Conservation (phyloP, 768 basidiomycete genomes). For the Mycena epipterygia region DNA sequence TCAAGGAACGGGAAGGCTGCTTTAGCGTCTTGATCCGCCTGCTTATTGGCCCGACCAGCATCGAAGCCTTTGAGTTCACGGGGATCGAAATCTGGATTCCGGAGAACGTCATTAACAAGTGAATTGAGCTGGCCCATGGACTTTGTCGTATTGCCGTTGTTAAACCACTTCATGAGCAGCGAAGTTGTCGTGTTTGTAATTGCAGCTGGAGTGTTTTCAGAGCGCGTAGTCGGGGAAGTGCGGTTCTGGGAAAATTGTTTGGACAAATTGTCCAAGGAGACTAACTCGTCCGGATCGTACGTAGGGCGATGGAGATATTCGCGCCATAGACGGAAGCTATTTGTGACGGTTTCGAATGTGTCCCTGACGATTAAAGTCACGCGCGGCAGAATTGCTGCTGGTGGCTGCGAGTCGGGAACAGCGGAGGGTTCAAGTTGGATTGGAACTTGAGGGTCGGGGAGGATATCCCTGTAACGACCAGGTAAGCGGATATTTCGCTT, state of each 20-base stretch:
- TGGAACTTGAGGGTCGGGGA: too few relatives aligned
- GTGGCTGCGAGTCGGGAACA: not conserved
- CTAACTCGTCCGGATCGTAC: conserved; percentile 24
- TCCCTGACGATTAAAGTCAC: conserved; percentile 24
- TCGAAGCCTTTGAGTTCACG: conserved; percentile 28
- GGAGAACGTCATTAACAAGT: conserved; percentile 33
- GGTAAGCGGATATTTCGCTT: too few relatives aligned
- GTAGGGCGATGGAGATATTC: conserved; percentile 28
- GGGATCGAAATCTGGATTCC: conserved; percentile 30
- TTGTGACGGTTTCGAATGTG: conserved; percentile 8
- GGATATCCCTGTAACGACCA: too few relatives aligned
- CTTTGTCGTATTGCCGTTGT: conserved; percentile 33
- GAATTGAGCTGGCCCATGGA: conserved; percentile 29
- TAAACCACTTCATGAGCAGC: conserved; percentile 17
- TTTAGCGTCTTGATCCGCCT: conserved; percentile 22
- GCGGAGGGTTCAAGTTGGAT: too few relatives aligned
- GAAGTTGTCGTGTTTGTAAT: not conserved
- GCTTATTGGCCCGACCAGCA: conserved; percentile 31
- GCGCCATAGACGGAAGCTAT: conserved; percentile 25
- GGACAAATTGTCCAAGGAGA: conserved; percentile 11
- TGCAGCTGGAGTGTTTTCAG: too few relatives aligned
- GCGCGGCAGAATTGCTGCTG: not conserved
- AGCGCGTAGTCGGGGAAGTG: not conserved
- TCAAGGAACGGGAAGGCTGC: too few relatives aligned
- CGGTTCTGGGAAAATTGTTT: not conserved